Evolutionary conservation across 225 moss, liverwort and hornwort species (phyloP).

Genomic region (Lunularia cruciata): DNA sequence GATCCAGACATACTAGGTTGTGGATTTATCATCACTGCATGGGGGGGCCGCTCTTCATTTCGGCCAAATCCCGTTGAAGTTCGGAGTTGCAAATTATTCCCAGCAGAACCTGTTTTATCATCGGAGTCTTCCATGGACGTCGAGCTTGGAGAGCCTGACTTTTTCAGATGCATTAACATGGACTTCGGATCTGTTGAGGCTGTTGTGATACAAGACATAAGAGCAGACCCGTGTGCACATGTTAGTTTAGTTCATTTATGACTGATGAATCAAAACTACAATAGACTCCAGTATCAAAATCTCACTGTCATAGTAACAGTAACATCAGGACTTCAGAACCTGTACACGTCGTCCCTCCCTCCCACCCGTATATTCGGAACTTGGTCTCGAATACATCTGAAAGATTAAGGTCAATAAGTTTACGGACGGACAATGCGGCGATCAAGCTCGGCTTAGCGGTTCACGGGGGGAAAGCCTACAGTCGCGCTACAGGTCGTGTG

Average conservation of each 20-base stretch:
- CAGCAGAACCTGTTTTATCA: slow-evolving; percentile 79
- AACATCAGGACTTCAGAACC: slow-evolving; percentile 5
- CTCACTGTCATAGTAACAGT: too few species aligned
- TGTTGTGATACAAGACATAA: slow-evolving; percentile 27
- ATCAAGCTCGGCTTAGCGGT: too few species aligned
- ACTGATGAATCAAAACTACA: too few species aligned
- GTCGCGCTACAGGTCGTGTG: too few species aligned
- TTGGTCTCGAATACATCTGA: neutral
- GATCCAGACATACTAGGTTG: slow-evolving; percentile 55
- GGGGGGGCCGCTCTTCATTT: slow-evolving; percentile 57
- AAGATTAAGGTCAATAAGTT: too few species aligned
- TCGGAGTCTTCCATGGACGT: slow-evolving; percentile 85
- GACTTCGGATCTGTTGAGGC: slow-evolving; percentile 64
- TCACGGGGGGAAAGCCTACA: too few species aligned
- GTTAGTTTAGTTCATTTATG: too few species aligned
- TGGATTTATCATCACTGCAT: slow-evolving; percentile 61
- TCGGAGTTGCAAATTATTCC: slow-evolving; percentile 72
- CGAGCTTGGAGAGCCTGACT: slow-evolving; percentile 78
- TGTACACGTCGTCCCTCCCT: neutral
- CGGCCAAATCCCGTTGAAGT: slow-evolving; percentile 62
- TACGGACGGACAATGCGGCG: too few species aligned
- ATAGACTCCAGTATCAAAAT: too few species aligned
- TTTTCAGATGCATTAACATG: slow-evolving; percentile 77
- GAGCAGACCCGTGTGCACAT: slow-evolving; percentile 12
- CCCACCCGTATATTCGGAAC: neutral